Evolutionary conservation across 306 rosid species (phyloP).

Genomic region (Glycine soja): DNA sequence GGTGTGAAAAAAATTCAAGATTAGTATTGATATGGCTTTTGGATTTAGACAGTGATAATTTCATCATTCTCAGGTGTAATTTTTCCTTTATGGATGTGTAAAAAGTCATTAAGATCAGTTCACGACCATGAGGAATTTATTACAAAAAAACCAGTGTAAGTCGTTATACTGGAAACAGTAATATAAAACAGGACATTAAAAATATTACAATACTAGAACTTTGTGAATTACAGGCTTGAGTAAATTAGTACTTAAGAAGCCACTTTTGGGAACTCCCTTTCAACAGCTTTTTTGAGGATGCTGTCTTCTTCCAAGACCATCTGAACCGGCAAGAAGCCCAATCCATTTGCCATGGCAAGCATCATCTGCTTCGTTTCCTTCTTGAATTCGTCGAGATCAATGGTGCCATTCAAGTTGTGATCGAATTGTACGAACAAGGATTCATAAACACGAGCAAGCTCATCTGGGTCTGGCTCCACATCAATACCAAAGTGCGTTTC

Average conservation of each 20-base stretch:
- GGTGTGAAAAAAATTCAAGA: background rate
- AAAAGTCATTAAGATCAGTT: background rate
- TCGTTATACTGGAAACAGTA: background rate
- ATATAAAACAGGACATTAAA: background rate
- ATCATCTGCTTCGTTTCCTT: constrained; percentile 72
- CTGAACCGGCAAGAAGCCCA: constrained; percentile 77
- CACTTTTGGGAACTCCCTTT: constrained; percentile 53
- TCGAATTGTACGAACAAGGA: constrained; percentile 70
- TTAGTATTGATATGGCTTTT: background rate
- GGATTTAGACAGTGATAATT: background rate
- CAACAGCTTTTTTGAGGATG: constrained; percentile 74
- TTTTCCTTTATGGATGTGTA: background rate
- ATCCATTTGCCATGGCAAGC: constrained; percentile 83
- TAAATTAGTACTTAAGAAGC: constrained; percentile 33
- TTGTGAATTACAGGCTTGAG: background rate
- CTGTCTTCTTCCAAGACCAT: constrained; percentile 74
- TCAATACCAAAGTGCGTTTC: constrained; percentile 78
- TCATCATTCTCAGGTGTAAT: background rate
- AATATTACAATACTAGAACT: background rate
- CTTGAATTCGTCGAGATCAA: constrained; percentile 74
- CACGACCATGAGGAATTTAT: background rate
- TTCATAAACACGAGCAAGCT: constrained; percentile 63
- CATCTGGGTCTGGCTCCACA: constrained; percentile 63
- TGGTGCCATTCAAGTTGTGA: constrained; percentile 64
- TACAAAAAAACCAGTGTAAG: background rate